A percentile compares a stretch with the other conserved stretches of the same genome.
phyloP scores from a whole-genome alignment of 2,329 filamentous ascomycete genomes.

The Aspergillus sojae region DNA sequence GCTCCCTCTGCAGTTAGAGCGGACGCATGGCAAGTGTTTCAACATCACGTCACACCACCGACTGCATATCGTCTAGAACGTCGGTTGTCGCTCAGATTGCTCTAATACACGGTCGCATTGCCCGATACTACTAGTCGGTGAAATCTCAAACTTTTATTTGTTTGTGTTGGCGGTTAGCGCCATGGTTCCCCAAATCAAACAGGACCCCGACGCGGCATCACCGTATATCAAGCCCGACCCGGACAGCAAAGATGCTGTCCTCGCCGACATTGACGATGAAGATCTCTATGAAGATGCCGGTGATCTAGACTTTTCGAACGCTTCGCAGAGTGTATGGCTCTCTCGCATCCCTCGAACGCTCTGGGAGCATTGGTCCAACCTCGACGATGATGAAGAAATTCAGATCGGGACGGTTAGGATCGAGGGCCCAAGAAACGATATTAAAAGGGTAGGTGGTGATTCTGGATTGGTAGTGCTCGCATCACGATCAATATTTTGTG shows the following conservation, averaged over 20 bases:
- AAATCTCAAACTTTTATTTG: neutral
- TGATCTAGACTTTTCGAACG: slow-evolving; percentile 61
- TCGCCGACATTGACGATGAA: slow-evolving; percentile 56
- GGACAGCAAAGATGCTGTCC: slow-evolving; percentile 40
- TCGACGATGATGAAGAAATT: slow-evolving; percentile 81
- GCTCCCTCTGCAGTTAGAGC: slow-evolving; percentile 6
- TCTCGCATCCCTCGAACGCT: slow-evolving; percentile 78
- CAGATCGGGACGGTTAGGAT: slow-evolving; percentile 74
- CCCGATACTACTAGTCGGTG: neutral
- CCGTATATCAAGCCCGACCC: slow-evolving; percentile 46
- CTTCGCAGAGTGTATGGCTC: slow-evolving; percentile 63
- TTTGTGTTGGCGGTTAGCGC: slow-evolving; percentile 13
- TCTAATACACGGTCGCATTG: slow-evolving; percentile 12
- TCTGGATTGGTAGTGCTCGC: neutral
- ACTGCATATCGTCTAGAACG: slow-evolving; percentile 1
- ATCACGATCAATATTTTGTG: neutral
- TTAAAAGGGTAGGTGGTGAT: slow-evolving; percentile 47
- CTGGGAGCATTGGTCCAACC: slow-evolving; percentile 75
- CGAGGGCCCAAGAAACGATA: slow-evolving; percentile 57
- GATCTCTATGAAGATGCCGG: slow-evolving; percentile 71
- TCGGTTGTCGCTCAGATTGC: neutral
- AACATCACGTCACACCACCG: slow-evolving; percentile 18
- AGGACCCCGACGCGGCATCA: slow-evolving; percentile 40
- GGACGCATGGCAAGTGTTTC: slow-evolving; percentile 11
- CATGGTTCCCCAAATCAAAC: slow-evolving; percentile 43